These are phyloP conservation scores for Cyclospora cayetanensis DNA, from an alignment of 169 alveolate genomes.

Conservation along the genomic window DNA sequence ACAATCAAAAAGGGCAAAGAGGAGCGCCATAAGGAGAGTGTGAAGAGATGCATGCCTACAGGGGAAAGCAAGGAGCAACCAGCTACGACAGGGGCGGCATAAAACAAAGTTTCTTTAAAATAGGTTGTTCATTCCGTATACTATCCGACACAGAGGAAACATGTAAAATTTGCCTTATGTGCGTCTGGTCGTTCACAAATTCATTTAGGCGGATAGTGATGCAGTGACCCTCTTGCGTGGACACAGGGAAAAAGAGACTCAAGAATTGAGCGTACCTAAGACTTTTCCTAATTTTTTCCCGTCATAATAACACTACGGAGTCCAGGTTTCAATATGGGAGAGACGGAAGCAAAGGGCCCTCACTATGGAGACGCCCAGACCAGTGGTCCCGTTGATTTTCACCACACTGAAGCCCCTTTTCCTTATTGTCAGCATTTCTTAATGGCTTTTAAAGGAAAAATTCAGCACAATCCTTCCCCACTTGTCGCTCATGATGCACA, in stretches of 20 bases:
- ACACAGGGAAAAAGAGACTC: too few species aligned
- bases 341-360: constrained; percentile 5
- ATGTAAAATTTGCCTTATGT: too few species aligned
- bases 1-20: too few species aligned
- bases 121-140: too few species aligned
- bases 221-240: too few species aligned
- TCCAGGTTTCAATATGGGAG: not conserved
- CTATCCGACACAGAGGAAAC: too few species aligned
- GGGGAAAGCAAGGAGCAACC: not conserved
- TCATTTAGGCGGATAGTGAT: too few species aligned
- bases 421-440: constrained; percentile 14
- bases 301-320: not conserved
- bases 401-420: constrained; percentile 1
- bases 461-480: constrained; percentile 12
- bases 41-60: not conserved
- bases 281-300: not conserved
- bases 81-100: too few species aligned
- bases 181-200: too few species aligned
- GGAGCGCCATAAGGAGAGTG: not conserved
- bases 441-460: not conserved
- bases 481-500: not conserved
- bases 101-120: not conserved
- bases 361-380: constrained; percentile 17
- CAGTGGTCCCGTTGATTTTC: not conserved
- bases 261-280: not conserved